A percentile compares a stretch with the other conserved stretches of the same genome.
phyloP scores from a whole-genome alignment of 1,139 yeast genomes.

The Oligophagozyma castellii region DNA sequence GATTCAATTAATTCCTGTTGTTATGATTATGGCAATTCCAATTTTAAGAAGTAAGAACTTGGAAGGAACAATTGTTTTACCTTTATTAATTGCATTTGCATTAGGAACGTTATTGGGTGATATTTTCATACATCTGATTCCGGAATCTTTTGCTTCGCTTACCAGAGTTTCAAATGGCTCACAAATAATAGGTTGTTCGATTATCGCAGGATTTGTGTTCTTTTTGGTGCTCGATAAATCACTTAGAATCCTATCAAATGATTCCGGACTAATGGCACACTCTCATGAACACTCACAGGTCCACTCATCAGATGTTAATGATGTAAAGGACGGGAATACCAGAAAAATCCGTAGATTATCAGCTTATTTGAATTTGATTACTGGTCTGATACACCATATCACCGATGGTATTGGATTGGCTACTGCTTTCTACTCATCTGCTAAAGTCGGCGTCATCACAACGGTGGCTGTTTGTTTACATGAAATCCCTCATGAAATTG shows the following conservation, averaged over 20 bases:
- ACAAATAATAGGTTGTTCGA: conserved; percentile 35
- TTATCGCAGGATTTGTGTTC: conserved; percentile 41
- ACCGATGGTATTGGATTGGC: conserved; percentile 62
- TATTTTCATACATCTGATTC: conserved; percentile 49
- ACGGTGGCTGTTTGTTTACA: conserved; percentile 55
- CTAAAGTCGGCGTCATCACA: conserved; percentile 46
- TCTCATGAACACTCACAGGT: conserved; percentile 23
- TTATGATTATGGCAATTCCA: conserved; percentile 40
- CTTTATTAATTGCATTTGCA: conserved; percentile 49
- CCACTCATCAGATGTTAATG: conserved; percentile 1
- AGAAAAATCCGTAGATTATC: conserved; percentile 26
- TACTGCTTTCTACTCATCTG: conserved; percentile 46
- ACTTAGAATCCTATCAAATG: conserved; percentile 33
- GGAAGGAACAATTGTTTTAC: conserved; percentile 31
- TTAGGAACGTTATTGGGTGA: conserved; percentile 61
- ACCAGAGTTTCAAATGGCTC: conserved; percentile 2
- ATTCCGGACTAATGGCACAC: conserved; percentile 25
- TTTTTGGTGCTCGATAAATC: conserved; percentile 46
- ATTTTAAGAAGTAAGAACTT: conserved; percentile 16
- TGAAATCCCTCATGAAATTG: conserved; percentile 64
- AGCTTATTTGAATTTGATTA: conserved; percentile 48
- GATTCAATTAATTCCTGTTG: conserved; percentile 49
- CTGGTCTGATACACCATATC: conserved; percentile 55
- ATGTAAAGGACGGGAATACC: conserved; percentile 17
- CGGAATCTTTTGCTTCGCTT: conserved; percentile 28